phyloP scores from a whole-genome alignment of 2,329 filamentous ascomycete genomes.

The Sarocladiaceae sp. region DNA sequence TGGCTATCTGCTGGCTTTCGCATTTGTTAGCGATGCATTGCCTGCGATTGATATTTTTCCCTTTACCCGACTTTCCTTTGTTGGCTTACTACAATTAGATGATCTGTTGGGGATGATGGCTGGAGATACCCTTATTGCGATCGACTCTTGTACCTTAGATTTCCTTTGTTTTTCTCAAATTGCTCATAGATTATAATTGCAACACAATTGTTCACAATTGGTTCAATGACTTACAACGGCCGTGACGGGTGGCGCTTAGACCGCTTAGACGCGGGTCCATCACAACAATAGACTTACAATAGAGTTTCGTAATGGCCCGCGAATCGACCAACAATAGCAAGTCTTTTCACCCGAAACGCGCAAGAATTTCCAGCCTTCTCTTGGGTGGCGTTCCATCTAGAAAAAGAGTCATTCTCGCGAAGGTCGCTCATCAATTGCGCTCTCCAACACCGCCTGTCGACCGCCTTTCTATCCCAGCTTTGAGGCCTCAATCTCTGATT shows the following conservation, averaged over 20 bases:
- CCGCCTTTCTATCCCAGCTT: background rate
- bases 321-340: too few relatives aligned
- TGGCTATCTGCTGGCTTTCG: background rate
- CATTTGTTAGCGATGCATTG: background rate
- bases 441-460: background rate
- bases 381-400: background rate
- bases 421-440: background rate
- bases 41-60: background rate
- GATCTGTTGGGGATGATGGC: background rate
- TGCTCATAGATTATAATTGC: background rate
- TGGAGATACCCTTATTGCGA: slow-evolving; percentile 1
- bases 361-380: background rate
- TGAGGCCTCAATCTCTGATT: background rate
- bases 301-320: too few relatives aligned
- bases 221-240: too few relatives aligned
- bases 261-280: too few relatives aligned
- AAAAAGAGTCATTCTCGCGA: background rate
- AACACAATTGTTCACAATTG: too few relatives aligned
- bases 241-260: too few relatives aligned
- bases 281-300: too few relatives aligned
- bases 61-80: background rate
- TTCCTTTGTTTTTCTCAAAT: background rate
- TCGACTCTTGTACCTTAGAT: background rate
- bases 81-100: background rate
- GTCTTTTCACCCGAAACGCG: too few relatives aligned